Evolutionary conservation across 495 filamentous ascomycete species (phyloP).

Genomic region (Penicillium psychrofluorescens): DNA sequence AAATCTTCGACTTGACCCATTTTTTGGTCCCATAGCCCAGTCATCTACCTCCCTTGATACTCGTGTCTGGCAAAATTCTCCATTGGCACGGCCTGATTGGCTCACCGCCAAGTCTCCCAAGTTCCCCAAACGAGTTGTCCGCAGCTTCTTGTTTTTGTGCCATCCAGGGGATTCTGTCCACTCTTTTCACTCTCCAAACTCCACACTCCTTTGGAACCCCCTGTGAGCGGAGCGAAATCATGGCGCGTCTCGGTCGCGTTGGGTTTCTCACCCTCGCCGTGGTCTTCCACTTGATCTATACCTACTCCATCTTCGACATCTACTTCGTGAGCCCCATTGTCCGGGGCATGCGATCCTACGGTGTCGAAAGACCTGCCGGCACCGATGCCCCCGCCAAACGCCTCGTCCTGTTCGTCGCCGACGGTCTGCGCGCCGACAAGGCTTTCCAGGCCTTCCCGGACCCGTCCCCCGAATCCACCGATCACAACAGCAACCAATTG

Average conservation of each 20-base stretch:
- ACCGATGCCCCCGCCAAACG: conserved; percentile 77
- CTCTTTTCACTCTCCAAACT: conserved; percentile 5
- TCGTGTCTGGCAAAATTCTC: no score
- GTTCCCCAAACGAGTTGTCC: no score
- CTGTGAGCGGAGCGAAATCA: conserved; percentile 29
- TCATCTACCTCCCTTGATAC: no score
- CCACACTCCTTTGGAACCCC: neutral
- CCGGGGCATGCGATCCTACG: conserved; percentile 82
- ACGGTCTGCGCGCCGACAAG: conserved; percentile 96
- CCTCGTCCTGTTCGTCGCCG: conserved; percentile 93
- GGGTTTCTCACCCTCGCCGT: conserved; percentile 89
- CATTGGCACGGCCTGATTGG: no score
- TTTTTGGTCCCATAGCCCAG: no score
- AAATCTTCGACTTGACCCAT: no score
- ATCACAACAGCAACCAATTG: conserved; percentile 46
- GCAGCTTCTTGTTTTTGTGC: neutral
- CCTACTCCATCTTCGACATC: conserved; percentile 96
- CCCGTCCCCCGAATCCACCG: conserved; percentile 61
- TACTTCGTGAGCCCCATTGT: conserved; percentile 99
- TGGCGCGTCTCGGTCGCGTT: conserved; percentile 76
- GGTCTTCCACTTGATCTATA: conserved; percentile 90
- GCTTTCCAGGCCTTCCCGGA: conserved; percentile 92
- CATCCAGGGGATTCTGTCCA: conserved; percentile 12
- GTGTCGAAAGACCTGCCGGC: conserved; percentile 52
- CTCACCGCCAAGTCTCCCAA: no score